Base-by-base conservation (phyloP, 2,329 filamentous ascomycete genomes). In the Fusarium pseudocircinatum region DNA sequence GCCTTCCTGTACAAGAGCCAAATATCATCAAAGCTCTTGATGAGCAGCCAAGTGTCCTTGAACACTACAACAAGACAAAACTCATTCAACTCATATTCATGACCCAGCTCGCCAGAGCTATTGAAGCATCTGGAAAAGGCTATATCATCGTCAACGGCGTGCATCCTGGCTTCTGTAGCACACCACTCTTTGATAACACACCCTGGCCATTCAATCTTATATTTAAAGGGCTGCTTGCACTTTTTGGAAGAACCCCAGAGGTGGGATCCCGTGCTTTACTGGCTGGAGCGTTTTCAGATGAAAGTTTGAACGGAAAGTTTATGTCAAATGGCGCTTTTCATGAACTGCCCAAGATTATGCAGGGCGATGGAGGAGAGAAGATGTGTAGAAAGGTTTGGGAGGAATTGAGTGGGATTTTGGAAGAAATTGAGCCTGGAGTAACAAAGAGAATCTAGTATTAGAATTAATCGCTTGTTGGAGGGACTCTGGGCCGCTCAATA, bases 381-480 rank as follows among this genome's bases (percentile, higher is more conserved):
- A 66, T 79, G 60, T 83, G 83, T 64, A 74, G 77, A 50, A 82
- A 78, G 64, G 76, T 85, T 6, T 87, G 82, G 76, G 79, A 74
- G 22, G 85, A 88, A 78, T 69, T 87, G 72, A 52, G 83, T 68
- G 81, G 73, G 16, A 78, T 84, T 26, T 60, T 88, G 36, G 84
- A 87, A 56, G 78, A 58, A 7, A 80, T 87, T 37, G 80, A 85
- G 67, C 82, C 83, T 1, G 83, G 83, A 0, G 74, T 85, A 20
- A 77, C 72, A 13, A 72, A 75, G 34, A 82, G 81, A 22, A 73
- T 84, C 16, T 84, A 69, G 74, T 4, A 20, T 37, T 11, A 37
- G 11, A 36, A 49, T n/a, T 8, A 5, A 12, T 2, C 7, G 4
- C 2, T 22, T 3, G 20, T 10, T 54, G 24, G 34, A 39, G 13